Base-by-base conservation (phyloP, 306 rosid species). In the Cicer judaicum region DNA sequence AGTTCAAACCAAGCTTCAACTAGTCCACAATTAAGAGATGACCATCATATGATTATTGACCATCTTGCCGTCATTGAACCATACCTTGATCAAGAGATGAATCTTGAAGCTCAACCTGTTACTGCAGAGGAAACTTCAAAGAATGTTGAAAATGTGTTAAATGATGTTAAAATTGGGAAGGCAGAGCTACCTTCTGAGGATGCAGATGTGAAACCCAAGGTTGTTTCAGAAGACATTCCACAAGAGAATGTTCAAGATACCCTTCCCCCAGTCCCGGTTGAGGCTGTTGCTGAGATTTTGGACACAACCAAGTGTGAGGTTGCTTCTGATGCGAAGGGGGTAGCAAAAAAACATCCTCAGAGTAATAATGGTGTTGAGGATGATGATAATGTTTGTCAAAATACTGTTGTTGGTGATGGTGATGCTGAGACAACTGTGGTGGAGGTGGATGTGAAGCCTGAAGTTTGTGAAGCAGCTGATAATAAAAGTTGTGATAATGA, bases 381-480 rank as follows among this genome's bases (percentile, higher is more conserved):
- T 72, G 61, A 53, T 67, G 41, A 54, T 48, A 15, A 16, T 39
- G 18, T 19, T 42, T 65, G 76, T 68, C 65, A 73, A 44, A 43
- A 71, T 82, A 81, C 38, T 76, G 65, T 65, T 76, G 65, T 65
- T 63, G 40, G 40, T 44, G 54, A 65, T 44, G 83, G 54, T 68
- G 62, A 64, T 59, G 73, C 63, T 52, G 79, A 69, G 65, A 74
- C 76, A 46, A 65, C 41, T 10, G 50, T 5, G 4, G 12, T 40
- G 10, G 52, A 76, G 42, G 34, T 16, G 69, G 84, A 72, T 19
- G 82, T 83, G 83, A 92, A 84, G 83, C 66, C 77, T 76, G 90
- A 83, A 80, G 82, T 76, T 79, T 53, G 76, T 85, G 84, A 77
- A 73, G 65, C 79, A 39, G 81, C 72, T 59, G 82, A 73, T 42